Conservation (phyloP, 768 basidiomycete species). For the Kwoniella pini region DNA sequence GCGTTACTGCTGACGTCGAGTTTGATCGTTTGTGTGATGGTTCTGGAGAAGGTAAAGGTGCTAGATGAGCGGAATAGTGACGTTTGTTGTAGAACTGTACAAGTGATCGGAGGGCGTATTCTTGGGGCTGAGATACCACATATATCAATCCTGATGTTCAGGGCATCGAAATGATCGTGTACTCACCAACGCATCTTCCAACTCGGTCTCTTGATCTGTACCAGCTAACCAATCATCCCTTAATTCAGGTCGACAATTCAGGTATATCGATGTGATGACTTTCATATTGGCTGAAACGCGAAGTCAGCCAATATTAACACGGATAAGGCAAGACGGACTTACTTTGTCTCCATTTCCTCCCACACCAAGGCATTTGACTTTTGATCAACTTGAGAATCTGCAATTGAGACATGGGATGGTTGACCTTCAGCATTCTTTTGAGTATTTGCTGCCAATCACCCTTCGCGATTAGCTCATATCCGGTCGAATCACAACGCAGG, state of each 20-base stretch:
- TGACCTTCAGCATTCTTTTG: conserved; percentile 89
- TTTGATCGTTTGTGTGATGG: conserved; percentile 49
- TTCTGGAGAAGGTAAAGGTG: conserved; percentile 69
- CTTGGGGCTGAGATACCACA: conserved; percentile 69
- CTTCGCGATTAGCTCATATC: not conserved
- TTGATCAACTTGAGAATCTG: conserved; percentile 97
- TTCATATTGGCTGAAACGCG: conserved; percentile 94
- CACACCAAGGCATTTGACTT: conserved; percentile 97
- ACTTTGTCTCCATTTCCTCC: conserved; percentile 98
- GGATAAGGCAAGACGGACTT: conserved; percentile 41
- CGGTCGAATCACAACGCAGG: too few species aligned
- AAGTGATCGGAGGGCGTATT: conserved; percentile 87
- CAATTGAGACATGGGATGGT: conserved; percentile 89
- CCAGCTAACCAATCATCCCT: conserved; percentile 97
- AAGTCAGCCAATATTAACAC: not conserved
- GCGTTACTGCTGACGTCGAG: conserved; percentile 47
- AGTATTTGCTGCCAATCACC: conserved; percentile 72
- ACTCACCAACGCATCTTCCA: conserved; percentile 80
- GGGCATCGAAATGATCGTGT: too few species aligned
- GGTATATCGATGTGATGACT: conserved; percentile 95
- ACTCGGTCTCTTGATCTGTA: conserved; percentile 80
- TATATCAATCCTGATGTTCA: not conserved
- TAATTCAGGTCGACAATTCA: conserved; percentile 94
- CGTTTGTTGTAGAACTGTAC: conserved; percentile 96
- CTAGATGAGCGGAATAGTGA: conserved; percentile 74